A percentile compares a stretch with the other conserved stretches of the same genome.
phyloP scores from a whole-genome alignment of 441 rosid genomes.

The Metrosideros polymorpha region DNA sequence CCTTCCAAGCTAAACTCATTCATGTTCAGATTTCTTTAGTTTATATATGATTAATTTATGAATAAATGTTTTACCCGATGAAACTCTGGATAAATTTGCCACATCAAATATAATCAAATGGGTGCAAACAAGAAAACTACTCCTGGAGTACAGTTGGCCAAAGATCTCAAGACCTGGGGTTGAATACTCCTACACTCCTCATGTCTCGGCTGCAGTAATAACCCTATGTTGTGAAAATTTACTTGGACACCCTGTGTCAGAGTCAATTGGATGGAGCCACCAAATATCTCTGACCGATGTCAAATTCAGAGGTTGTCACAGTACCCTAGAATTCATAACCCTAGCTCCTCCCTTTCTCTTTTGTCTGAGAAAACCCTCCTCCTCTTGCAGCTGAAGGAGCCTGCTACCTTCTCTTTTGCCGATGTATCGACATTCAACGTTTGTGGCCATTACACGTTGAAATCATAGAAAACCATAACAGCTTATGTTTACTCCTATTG shows the following conservation, averaged over 20 bases:
- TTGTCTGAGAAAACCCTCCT: not conserved
- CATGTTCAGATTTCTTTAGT: not conserved
- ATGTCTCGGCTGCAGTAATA: not conserved
- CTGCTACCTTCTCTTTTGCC: not conserved
- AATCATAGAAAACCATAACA: not conserved
- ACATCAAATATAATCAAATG: not conserved
- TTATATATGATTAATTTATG: not conserved
- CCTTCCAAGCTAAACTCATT: not conserved
- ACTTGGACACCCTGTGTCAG: not conserved
- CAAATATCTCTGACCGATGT: not conserved
- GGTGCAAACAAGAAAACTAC: not conserved
- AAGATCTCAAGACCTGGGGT: not conserved
- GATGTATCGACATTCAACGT: not conserved
- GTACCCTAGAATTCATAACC: not conserved
- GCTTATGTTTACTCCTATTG: not conserved
- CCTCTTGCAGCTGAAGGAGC: not conserved
- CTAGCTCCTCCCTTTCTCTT: not conserved
- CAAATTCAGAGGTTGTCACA: not conserved
- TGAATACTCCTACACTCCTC: not conserved
- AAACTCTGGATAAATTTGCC: not conserved
- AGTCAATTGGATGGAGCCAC: not conserved
- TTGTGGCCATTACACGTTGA: not conserved
- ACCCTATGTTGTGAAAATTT: not conserved
- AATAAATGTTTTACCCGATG: not conserved
- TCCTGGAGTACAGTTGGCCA: not conserved